Conservation (phyloP, 129 eudicot genomes). For the Cynara cardunculus region DNA sequence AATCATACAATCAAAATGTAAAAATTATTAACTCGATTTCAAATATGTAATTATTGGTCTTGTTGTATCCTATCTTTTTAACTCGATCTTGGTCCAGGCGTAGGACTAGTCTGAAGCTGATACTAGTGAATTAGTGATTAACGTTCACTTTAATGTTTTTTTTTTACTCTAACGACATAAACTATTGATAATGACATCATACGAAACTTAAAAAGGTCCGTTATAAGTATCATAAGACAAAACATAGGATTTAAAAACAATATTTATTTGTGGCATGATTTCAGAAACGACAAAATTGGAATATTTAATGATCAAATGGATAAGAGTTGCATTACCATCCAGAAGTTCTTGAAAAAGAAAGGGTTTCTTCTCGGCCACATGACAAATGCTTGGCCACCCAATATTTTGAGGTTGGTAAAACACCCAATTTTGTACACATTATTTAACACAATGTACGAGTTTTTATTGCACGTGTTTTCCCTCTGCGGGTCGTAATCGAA, state of each 20-base stretch:
- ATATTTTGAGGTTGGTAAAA: constrained; percentile 12
- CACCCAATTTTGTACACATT: constrained; percentile 2
- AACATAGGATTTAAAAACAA: background rate
- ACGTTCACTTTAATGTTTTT: background rate
- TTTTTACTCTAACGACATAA: background rate
- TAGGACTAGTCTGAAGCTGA: background rate
- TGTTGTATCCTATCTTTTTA: background rate
- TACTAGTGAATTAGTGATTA: background rate
- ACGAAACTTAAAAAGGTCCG: background rate
- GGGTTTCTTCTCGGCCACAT: constrained; percentile 24
- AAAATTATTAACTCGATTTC: background rate
- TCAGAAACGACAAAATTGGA: background rate
- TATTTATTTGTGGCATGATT: background rate
- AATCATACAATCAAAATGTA: background rate
- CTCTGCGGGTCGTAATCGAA: background rate
- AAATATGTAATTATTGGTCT: background rate
- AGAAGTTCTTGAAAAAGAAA: constrained; percentile 10
- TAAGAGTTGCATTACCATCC: background rate
- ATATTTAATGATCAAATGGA: background rate
- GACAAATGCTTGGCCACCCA: constrained; percentile 17
- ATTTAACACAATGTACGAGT: background rate
- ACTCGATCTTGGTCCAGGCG: background rate
- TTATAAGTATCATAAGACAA: background rate
- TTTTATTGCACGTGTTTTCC: background rate
- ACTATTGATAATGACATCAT: background rate